These are phyloP conservation scores for Trichoderma sp. DNA, from an alignment of 2,329 filamentous ascomycete genomes.

Conservation along the genomic window DNA sequence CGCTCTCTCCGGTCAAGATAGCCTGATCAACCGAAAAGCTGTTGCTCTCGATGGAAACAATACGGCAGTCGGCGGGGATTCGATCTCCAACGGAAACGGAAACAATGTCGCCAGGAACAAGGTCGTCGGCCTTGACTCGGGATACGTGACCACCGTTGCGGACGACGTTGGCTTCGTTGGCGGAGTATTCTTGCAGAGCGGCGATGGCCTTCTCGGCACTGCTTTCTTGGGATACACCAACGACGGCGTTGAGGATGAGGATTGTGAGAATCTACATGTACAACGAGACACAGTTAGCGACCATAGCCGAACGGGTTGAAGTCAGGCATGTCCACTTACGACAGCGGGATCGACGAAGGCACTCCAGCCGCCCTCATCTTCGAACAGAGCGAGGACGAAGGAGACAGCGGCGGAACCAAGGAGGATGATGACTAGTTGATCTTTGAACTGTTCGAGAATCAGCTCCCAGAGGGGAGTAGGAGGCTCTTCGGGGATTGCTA, in stretches of 20 bases:
- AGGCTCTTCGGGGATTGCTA: slow-evolving; percentile 76
- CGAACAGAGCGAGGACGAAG: slow-evolving; percentile 88
- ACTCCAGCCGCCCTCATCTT: slow-evolving; percentile 90
- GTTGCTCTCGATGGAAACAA: slow-evolving; percentile 91
- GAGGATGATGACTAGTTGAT: slow-evolving; percentile 94
- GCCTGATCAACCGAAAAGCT: slow-evolving; percentile 96
- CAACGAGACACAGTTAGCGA: neutral
- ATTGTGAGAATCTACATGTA: slow-evolving; percentile 81
- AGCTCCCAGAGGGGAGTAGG: slow-evolving; percentile 95
- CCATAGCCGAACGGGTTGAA: neutral
- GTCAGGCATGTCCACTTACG: slow-evolving; percentile 51
- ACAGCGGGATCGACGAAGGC: slow-evolving; percentile 96
- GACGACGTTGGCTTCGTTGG: slow-evolving; percentile 92
- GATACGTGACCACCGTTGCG: slow-evolving; percentile 74
- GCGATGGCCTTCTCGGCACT: slow-evolving; percentile 98
- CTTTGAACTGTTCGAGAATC: slow-evolving; percentile 97
- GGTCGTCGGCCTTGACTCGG: slow-evolving; percentile 89
- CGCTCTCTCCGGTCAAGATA: slow-evolving; percentile 94
- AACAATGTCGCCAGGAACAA: slow-evolving; percentile 92
- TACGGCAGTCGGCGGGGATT: slow-evolving; percentile 89
- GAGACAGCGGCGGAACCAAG: slow-evolving; percentile 90
- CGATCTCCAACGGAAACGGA: slow-evolving; percentile 86
- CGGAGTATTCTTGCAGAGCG: slow-evolving; percentile 96
- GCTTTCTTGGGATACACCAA: slow-evolving; percentile 97
- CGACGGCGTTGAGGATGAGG: slow-evolving; percentile 91